A percentile compares a stretch with the other conserved stretches of the same genome.
phyloP scores from a whole-genome alignment of 169 alveolate genomes.

The Eimeria maxima region DNA sequence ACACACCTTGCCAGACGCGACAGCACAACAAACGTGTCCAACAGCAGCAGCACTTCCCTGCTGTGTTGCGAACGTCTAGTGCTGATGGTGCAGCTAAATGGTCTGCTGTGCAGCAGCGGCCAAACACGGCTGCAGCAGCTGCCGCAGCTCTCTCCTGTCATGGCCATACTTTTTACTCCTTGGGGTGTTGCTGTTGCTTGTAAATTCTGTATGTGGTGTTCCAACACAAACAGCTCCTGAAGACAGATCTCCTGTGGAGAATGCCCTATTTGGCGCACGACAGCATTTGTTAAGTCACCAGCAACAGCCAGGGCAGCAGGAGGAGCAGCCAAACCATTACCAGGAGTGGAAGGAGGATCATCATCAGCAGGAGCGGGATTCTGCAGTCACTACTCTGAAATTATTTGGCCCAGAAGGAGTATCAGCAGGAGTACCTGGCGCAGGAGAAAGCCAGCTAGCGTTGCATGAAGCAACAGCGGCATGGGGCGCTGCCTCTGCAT shows the following conservation, averaged over 20 bases:
- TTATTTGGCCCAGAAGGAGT: background rate
- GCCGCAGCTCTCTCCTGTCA: conserved; percentile 10
- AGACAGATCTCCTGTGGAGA: background rate
- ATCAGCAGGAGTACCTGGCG: background rate
- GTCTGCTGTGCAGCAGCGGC: conserved; percentile 54
- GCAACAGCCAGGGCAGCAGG: background rate
- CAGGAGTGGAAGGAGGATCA: background rate
- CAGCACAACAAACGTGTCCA: background rate
- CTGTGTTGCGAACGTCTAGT: background rate
- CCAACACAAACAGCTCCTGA: background rate
- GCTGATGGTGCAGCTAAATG: conserved; percentile 64
- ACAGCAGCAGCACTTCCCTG: background rate
- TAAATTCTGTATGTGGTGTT: background rate
- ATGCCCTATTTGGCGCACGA: background rate
- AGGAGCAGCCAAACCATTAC: background rate
- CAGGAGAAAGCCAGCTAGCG: background rate
- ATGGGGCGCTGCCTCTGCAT: background rate
- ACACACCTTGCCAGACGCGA: background rate
- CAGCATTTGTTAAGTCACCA: background rate
- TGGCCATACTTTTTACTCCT: background rate
- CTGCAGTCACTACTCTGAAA: background rate
- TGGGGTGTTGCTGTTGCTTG: background rate
- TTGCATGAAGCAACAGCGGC: background rate
- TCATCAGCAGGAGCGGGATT: background rate
- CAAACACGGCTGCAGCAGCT: conserved; percentile 51